A percentile compares a stretch with the other conserved stretches of the same genome.
Conservation (phyloP, 2,329 filamentous ascomycete species). For the Sarocladium kiliense region DNA sequence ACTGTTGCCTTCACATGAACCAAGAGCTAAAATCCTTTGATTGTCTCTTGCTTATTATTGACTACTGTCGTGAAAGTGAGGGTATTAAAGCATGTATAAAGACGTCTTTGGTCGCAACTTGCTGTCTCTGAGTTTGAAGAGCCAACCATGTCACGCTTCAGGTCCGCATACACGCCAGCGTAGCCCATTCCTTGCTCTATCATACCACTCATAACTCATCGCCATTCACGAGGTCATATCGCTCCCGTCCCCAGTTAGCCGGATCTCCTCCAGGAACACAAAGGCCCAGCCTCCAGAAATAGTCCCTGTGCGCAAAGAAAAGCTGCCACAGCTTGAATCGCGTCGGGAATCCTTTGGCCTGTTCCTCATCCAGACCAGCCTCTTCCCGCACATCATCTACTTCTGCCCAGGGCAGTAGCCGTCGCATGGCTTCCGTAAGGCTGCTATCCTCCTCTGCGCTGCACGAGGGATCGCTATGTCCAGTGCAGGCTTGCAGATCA, state of each 20-base stretch:
- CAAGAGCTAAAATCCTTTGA: no score
- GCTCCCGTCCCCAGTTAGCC: conserved; percentile 56
- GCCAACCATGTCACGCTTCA: no score
- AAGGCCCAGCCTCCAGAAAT: conserved; percentile 89
- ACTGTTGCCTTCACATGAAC: no score
- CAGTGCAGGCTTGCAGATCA: conserved; percentile 68
- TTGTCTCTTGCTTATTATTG: no score
- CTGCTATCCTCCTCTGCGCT: conserved; percentile 55
- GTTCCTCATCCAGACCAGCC: not conserved
- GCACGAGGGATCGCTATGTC: conserved; percentile 66
- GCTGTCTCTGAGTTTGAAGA: no score
- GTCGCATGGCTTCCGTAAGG: conserved; percentile 20
- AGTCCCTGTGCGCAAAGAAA: conserved; percentile 90
- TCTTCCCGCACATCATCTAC: conserved; percentile 20
- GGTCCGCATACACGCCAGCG: not conserved
- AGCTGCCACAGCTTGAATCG: conserved; percentile 81
- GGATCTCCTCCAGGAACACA: conserved; percentile 80
- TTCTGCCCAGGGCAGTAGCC: conserved; percentile 18
- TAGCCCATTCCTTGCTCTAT: not conserved
- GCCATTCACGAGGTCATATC: conserved; percentile 31
- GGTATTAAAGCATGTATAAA: no score
- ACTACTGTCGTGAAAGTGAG: no score
- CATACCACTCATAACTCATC: conserved; percentile 8
- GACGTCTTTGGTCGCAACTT: no score
- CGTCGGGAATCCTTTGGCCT: conserved; percentile 46